phyloP scores from a whole-genome alignment of 2,329 filamentous ascomycete species.

The Colletotrichum tanaceti region DNA sequence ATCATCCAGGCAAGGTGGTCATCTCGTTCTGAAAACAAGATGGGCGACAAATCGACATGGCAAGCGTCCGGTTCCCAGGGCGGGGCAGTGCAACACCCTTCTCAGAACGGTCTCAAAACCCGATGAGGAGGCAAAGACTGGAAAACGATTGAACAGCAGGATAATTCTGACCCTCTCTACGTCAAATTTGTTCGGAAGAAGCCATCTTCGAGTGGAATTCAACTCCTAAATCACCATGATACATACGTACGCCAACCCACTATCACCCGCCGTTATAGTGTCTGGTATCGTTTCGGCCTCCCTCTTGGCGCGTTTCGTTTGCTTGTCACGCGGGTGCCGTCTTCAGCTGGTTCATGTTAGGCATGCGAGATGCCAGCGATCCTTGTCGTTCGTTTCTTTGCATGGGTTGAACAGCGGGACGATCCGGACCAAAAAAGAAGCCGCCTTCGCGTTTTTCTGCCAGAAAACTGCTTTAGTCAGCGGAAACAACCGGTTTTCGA shows the following conservation, averaged over 20 bases:
- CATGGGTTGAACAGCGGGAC: conserved; percentile 30
- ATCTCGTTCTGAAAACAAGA: neutral
- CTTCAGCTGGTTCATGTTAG: conserved; percentile 23
- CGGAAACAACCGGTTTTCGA: neutral
- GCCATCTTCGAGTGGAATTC: conserved; percentile 13
- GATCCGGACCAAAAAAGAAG: conserved; percentile 7
- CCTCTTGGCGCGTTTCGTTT: conserved; percentile 16
- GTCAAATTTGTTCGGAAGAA: conserved; percentile 10
- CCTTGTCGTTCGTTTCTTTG: conserved; percentile 17
- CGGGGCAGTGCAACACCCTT: conserved; percentile 6
- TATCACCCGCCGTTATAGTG: conserved; percentile 6
- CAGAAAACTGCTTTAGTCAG: conserved; percentile 21
- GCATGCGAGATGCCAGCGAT: conserved; percentile 24
- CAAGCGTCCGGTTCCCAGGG: neutral
- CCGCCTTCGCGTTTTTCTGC: neutral
- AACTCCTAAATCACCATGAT: conserved; percentile 10
- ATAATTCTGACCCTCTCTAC: conserved; percentile 15
- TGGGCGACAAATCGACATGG: too few relatives aligned
- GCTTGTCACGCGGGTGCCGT: neutral
- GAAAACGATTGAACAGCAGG: neutral
- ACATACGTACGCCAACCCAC: conserved; percentile 13
- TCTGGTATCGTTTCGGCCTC: conserved; percentile 22
- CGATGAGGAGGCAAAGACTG: neutral
- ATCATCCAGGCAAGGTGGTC: neutral
- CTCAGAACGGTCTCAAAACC: neutral